These are phyloP conservation scores for Wakefieldia striispora DNA, from an alignment of 768 basidiomycete genomes.

Conservation along the genomic window DNA sequence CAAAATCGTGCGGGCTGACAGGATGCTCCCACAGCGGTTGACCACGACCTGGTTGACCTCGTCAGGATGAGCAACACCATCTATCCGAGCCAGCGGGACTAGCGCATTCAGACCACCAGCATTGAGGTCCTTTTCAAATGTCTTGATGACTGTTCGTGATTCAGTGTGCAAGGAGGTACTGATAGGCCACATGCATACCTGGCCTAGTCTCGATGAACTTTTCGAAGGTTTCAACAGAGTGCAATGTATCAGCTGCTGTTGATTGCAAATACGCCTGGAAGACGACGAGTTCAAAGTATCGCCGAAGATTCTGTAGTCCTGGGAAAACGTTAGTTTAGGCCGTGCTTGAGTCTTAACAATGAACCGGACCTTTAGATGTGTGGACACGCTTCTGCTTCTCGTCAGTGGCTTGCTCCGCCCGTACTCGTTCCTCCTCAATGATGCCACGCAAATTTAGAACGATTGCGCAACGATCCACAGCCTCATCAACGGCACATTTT, in stretches of 20 bases:
- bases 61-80: slow-evolving; percentile 80
- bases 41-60: slow-evolving; percentile 87
- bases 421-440: slow-evolving; percentile 79
- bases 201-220: slow-evolving; percentile 81
- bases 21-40: slow-evolving; percentile 78
- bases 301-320: slow-evolving; percentile 79
- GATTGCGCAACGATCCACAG: slow-evolving; percentile 81
- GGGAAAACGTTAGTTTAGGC: slow-evolving; percentile 8
- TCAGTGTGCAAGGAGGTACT: not conserved
- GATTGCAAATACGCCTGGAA: slow-evolving; percentile 91
- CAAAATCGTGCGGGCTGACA: slow-evolving; percentile 89
- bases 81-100: slow-evolving; percentile 76
- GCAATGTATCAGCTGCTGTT: slow-evolving; percentile 74
- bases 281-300: slow-evolving; percentile 82
- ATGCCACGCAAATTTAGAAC: slow-evolving; percentile 85
- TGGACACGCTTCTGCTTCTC: slow-evolving; percentile 63
- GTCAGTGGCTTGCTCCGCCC: slow-evolving; percentile 75
- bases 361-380: slow-evolving; percentile 64
- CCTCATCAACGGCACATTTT: slow-evolving; percentile 82
- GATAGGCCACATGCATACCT: slow-evolving; percentile 43
- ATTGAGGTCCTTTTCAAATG: slow-evolving; percentile 88
- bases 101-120: slow-evolving; percentile 76
- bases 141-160: slow-evolving; percentile 74
- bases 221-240: slow-evolving; percentile 74
- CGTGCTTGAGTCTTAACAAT: not conserved